Percentiles rank a stretch among this genome's conserved stretches.
phyloP scores from a whole-genome alignment of 495 filamentous ascomycete species.

The Neurospora intermedia region DNA sequence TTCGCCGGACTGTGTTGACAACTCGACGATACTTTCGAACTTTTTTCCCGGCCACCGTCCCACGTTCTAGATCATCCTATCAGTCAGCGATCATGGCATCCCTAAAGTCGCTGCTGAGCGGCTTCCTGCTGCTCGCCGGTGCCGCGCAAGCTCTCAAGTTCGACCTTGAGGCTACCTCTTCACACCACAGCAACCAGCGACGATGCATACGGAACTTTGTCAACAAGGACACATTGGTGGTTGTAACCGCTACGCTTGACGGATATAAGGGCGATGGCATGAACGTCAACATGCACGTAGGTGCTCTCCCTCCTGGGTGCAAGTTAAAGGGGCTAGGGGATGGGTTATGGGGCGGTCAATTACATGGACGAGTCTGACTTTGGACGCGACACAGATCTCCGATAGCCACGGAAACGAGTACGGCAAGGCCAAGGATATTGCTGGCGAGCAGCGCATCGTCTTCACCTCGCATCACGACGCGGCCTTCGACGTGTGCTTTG shows the following conservation, averaged over 20 bases:
- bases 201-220: constrained; percentile 98
- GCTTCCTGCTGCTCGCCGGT: constrained; percentile 44
- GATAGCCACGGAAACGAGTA: constrained; percentile 95
- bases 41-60: not conserved
- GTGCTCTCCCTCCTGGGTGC: constrained; percentile 22
- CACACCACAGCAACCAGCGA: constrained; percentile 46
- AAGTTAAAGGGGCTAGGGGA: not conserved
- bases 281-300: constrained; percentile 88
- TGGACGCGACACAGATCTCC: constrained; percentile 56
- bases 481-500: constrained; percentile 95
- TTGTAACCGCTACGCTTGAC: constrained; percentile 85
- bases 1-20: not conserved
- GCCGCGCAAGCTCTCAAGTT: constrained; percentile 78
- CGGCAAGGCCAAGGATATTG: constrained; percentile 78
- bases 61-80: not conserved
- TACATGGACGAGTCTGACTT: not conserved
- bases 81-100: constrained; percentile 19
- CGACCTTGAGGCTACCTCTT: constrained; percentile 65
- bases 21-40: not conserved
- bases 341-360: not conserved
- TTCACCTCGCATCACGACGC: constrained; percentile 94
- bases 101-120: constrained; percentile 34
- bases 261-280: constrained; percentile 87
- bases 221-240: constrained; percentile 84
- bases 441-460: constrained; percentile 82